Base-by-base conservation (phyloP, 2,329 filamentous ascomycete genomes). In the Acarospora socialis region DNA sequence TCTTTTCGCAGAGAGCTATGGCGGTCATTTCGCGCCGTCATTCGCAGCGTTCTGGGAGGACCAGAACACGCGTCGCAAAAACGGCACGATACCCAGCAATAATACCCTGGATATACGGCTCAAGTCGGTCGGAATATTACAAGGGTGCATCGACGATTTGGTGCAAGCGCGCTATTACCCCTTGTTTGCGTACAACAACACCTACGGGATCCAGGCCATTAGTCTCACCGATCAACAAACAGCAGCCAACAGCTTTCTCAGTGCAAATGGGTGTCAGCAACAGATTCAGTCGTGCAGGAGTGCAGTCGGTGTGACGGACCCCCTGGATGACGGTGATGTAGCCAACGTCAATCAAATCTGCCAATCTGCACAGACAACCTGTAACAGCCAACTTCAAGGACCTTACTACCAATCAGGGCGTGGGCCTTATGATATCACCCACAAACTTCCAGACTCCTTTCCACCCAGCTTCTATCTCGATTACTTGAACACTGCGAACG, bases 1-100 rank as follows among this genome's bases (percentile, higher is more conserved):
- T 43, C 55, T 81, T 4, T 80, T 78, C 39, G 66, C 73, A 1
- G 75, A 82, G 49, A 77, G 71, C 51, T 77, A 81, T 49, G 70
- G 75, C 20, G 79, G 79, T 8, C 68, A 73, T 34, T 83, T 81
- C 43, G 78, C 73, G 0, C 75, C 75, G 2, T 58, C 68, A 2
- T 77, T 81, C 43, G 71, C 73, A 7, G 43, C 56, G 3, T 59
- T 60, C 40, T 68, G 67, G 36, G 63, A 77, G 44, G 50, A 68
- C 34, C 74, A 82, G 52, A 83, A 82, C 42, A 49, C 57, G 12
- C 59, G 59, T 32, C 65, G 68, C 9, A 46, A 51, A n/a, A 66
- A 61, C 33, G 67, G 71, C 3, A 51, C 60, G 2, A 36, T 70
- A 2, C 50, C 63, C 6, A 52, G 47, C 12, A 65, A 66, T 37